phyloP scores from a whole-genome alignment of 768 basidiomycete species.

The Suillus subluteus region DNA sequence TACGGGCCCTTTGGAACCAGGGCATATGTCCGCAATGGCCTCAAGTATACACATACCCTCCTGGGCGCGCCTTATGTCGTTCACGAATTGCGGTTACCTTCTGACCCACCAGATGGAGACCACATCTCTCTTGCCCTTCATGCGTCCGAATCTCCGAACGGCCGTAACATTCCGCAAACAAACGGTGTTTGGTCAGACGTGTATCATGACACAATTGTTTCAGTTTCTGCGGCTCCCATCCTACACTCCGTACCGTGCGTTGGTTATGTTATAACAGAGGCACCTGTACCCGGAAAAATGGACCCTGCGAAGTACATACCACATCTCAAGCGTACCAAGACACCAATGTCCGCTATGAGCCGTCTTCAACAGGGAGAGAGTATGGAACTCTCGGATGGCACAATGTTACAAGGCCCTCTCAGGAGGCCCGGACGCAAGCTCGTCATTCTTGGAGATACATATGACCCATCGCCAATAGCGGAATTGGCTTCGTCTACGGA shows the following conservation, averaged over 20 bases:
- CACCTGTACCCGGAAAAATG: conserved; percentile 76
- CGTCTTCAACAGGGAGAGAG: conserved; percentile 66
- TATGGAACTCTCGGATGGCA: conserved; percentile 72
- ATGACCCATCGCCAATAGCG: conserved; percentile 71
- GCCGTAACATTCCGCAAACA: conserved; percentile 63
- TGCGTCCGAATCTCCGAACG: conserved; percentile 56
- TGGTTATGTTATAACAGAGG: conserved; percentile 76
- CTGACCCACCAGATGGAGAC: conserved; percentile 60
- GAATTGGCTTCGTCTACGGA: conserved; percentile 67
- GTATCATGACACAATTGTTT: conserved; percentile 55
- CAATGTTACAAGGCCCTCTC: conserved; percentile 66
- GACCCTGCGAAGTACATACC: conserved; percentile 69
- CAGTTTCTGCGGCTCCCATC: conserved; percentile 79
- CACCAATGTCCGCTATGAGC: conserved; percentile 68
- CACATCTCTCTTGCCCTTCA: conserved; percentile 49
- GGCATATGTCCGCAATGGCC: conserved; percentile 71
- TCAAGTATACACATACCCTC: conserved; percentile 70
- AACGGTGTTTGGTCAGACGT: conserved; percentile 71
- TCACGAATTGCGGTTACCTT: conserved; percentile 74
- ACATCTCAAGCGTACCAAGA: conserved; percentile 68
- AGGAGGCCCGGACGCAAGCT: conserved; percentile 74
- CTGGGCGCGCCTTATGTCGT: conserved; percentile 74
- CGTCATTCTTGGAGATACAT: conserved; percentile 84
- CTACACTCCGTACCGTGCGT: conserved; percentile 80
- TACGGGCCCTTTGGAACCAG: conserved; percentile 87